A percentile compares a stretch with the other conserved stretches of the same genome.
These are phyloP conservation scores for Fagopyrum esculentum DNA, from an alignment of 148 eudicot species.

Conservation along the genomic window DNA sequence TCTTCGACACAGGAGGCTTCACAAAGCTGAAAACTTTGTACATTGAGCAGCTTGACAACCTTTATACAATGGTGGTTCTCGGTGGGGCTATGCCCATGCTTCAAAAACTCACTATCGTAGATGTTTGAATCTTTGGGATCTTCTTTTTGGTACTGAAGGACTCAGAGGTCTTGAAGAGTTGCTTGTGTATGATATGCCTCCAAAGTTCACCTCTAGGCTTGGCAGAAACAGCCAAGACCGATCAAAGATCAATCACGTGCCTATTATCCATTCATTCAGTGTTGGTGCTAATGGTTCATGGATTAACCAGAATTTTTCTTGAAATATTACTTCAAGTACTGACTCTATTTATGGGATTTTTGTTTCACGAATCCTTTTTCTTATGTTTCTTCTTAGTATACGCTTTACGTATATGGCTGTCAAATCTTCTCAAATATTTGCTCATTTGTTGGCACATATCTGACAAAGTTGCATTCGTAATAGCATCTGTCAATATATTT, in stretches of 20 bases:
- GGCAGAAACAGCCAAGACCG: not conserved
- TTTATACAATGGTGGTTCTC: conserved; percentile 7
- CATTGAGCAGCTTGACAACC: conserved; percentile 17
- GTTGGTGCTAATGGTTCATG: not conserved
- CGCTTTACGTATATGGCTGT: too few species aligned
- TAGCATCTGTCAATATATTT: too few species aligned
- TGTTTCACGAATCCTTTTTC: too few species aligned
- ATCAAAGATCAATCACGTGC: not conserved
- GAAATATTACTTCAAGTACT: not conserved
- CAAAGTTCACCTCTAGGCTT: conserved; percentile 20
- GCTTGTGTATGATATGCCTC: conserved; percentile 15
- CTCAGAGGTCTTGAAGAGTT: conserved; percentile 17
- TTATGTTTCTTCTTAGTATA: too few species aligned
- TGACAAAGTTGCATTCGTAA: too few species aligned
- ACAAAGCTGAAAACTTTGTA: conserved; percentile 25
- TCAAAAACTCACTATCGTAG: conserved; percentile 6
- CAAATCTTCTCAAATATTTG: too few species aligned
- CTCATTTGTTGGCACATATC: too few species aligned
- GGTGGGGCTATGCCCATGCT: conserved; percentile 20
- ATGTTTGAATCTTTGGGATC: not conserved
- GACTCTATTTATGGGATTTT: not conserved
- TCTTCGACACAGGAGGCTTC: conserved; percentile 20
- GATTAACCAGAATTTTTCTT: not conserved
- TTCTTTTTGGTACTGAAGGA: conserved; percentile 6
- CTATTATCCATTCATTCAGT: not conserved